Evolutionary conservation across 2,329 filamentous ascomycete genomes (phyloP).

Genomic region (Hypoxylon sp.): DNA sequence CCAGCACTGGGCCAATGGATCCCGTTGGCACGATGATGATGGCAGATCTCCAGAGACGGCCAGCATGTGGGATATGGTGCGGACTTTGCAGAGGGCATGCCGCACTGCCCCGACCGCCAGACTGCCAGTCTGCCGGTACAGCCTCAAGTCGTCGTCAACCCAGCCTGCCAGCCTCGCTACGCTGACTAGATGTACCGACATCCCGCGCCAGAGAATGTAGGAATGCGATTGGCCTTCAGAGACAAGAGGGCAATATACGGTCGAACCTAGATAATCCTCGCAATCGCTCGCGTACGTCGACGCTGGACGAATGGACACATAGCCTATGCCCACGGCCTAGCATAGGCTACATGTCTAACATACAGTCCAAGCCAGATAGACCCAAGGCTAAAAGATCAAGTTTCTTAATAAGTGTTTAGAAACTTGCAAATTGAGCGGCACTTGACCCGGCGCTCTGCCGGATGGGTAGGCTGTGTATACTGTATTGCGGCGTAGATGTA

Average conservation of each 20-base stretch:
- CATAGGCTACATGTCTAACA: slow-evolving; percentile 30
- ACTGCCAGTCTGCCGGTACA: slow-evolving; percentile 4
- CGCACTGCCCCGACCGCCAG: neutral
- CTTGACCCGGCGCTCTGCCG: slow-evolving; percentile 22
- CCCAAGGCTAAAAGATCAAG: slow-evolving; percentile 33
- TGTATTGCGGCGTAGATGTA: slow-evolving; percentile 14
- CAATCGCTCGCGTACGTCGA: slow-evolving; percentile 9
- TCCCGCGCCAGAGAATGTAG: neutral
- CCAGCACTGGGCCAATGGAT: neutral
- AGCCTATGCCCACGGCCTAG: slow-evolving; percentile 6
- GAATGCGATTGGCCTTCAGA: slow-evolving; percentile 9
- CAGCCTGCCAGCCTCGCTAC: slow-evolving; percentile 4
- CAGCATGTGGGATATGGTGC: neutral
- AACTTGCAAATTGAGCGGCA: slow-evolving; percentile 30
- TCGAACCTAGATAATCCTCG: slow-evolving; percentile 22
- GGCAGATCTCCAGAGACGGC: neutral
- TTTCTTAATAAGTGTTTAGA: slow-evolving; percentile 35
- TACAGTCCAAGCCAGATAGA: slow-evolving; percentile 16
- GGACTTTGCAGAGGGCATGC: neutral
- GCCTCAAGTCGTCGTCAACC: neutral
- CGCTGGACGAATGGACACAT: slow-evolving; percentile 13
- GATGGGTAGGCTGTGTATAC: slow-evolving; percentile 25
- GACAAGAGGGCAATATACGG: slow-evolving; percentile 13
- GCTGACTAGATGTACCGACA: neutral
- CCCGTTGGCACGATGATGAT: too few relatives aligned